Conservation (phyloP, 1,139 yeast genomes). For the Tardiomyces depauwii region DNA sequence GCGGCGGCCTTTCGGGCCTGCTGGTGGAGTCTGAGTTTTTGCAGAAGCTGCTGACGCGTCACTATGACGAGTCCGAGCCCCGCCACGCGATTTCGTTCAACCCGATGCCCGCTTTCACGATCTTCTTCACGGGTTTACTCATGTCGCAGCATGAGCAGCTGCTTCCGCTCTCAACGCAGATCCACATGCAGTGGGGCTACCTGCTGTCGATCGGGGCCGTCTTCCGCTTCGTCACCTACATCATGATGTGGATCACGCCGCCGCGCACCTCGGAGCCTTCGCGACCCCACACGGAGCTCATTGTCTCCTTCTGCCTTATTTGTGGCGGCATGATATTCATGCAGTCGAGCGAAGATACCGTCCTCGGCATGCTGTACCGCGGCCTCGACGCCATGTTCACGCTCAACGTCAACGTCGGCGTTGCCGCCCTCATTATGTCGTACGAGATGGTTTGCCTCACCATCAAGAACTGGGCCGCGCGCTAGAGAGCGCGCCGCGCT, state of each 20-base stretch:
- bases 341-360: slow-evolving; percentile 81
- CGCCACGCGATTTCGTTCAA: slow-evolving; percentile 31
- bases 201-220: slow-evolving; percentile 67
- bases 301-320: slow-evolving; percentile 65
- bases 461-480: slow-evolving; percentile 6
- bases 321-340: slow-evolving; percentile 88
- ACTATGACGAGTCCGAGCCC: slow-evolving; percentile 11
- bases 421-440: slow-evolving; percentile 72
- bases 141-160: slow-evolving; percentile 95
- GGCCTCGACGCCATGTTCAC: slow-evolving; percentile 88
- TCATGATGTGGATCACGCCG: slow-evolving; percentile 38
- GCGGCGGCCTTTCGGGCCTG: slow-evolving; percentile 87
- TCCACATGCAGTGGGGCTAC: slow-evolving; percentile 90
- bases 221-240: slow-evolving; percentile 60
- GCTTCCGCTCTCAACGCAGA: slow-evolving; percentile 57
- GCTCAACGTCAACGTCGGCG: slow-evolving; percentile 72
- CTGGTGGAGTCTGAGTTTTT: slow-evolving; percentile 54
- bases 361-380: slow-evolving; percentile 72
- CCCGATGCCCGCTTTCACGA: slow-evolving; percentile 87
- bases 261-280: slow-evolving; percentile 35
- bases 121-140: slow-evolving; percentile 93
- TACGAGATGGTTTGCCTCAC: slow-evolving; percentile 38
- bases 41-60: slow-evolving; percentile 4
- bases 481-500: too few relatives aligned
- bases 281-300: slow-evolving; percentile 75